A percentile compares a stretch with the other conserved stretches of the same genome.
phyloP scores from a whole-genome alignment of 768 basidiomycete species.

The Amanita thiersii region DNA sequence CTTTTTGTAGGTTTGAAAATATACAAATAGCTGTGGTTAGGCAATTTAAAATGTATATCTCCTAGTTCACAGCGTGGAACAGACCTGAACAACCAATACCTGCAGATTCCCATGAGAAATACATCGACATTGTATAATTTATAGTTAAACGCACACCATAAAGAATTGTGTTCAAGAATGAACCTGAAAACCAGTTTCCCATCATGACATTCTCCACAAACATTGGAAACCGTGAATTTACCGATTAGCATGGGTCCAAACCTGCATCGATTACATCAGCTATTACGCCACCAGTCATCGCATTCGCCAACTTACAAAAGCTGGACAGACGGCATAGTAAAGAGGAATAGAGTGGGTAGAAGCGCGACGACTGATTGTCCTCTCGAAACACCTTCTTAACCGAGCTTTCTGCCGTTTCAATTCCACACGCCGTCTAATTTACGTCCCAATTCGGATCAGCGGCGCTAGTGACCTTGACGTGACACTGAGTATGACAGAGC shows the following conservation, averaged over 20 bases:
- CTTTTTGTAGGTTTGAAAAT: conserved; percentile 28
- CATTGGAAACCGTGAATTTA: neutral
- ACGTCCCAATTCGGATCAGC: too few species aligned
- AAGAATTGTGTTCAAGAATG: conserved; percentile 24
- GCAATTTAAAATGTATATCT: neutral
- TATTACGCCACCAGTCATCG: neutral
- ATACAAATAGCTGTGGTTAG: conserved; percentile 19
- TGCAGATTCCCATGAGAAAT: conserved; percentile 7
- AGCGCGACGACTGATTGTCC: neutral
- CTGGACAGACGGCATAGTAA: neutral
- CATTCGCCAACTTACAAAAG: neutral
- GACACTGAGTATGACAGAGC: too few species aligned
- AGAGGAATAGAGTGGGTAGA: neutral
- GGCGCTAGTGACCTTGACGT: too few species aligned
- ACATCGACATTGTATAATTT: neutral
- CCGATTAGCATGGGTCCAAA: conserved; percentile 9
- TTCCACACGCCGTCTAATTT: too few species aligned
- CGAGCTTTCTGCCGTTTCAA: too few species aligned
- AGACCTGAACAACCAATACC: conserved; percentile 22
- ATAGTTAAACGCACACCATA: conserved; percentile 20
- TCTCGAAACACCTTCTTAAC: too few species aligned
- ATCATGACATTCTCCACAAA: too few species aligned
- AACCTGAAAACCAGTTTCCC: too few species aligned
- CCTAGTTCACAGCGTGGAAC: neutral
- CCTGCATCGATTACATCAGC: neutral